A percentile compares a stretch with the other conserved stretches of the same genome.
These are phyloP conservation scores for Colletotrichum lini DNA, from an alignment of 2,329 filamentous ascomycete species.

Conservation along the genomic window DNA sequence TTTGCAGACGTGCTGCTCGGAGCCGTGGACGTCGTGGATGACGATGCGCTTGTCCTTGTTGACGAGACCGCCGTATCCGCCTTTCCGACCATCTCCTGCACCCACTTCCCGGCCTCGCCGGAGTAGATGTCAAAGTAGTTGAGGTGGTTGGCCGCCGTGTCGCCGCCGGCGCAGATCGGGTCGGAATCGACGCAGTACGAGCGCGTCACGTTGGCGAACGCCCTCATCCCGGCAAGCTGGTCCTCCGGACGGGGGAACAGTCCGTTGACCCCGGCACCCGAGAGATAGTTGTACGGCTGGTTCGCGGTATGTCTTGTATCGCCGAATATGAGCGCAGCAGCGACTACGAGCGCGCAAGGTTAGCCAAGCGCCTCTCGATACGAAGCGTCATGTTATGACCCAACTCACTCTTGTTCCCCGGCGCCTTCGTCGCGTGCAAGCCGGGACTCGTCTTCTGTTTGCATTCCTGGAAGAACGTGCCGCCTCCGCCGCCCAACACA, in stretches of 20 bases:
- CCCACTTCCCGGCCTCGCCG: conserved; percentile 35
- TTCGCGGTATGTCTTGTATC: conserved; percentile 52
- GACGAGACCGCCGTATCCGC: conserved; percentile 11
- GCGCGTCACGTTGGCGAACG: conserved; percentile 48
- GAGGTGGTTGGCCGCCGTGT: conserved; percentile 51
- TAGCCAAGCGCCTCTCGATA: not conserved
- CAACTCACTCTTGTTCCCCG: conserved; percentile 53
- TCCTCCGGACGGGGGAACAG: conserved; percentile 50
- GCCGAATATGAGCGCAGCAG: conserved; percentile 53
- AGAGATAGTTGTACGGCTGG: conserved; percentile 52
- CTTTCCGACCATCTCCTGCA: conserved; percentile 25
- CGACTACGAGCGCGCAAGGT: conserved; percentile 44
- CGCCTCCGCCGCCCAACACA: conserved; percentile 53
- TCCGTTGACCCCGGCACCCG: conserved; percentile 46
- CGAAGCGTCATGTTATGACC: not conserved
- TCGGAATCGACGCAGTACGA: conserved; percentile 55
- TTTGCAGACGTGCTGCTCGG: conserved; percentile 10
- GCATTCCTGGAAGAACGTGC: conserved; percentile 52
- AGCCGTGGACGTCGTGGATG: not conserved
- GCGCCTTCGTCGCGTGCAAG: conserved; percentile 47
- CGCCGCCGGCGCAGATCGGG: conserved; percentile 56
- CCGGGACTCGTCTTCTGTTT: conserved; percentile 45
- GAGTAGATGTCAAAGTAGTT: conserved; percentile 49
- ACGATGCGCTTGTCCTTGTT: not conserved
- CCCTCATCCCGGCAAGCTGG: conserved; percentile 49